Conservation (phyloP, 257 asterid genomes). For the Eustoma russellianum region DNA sequence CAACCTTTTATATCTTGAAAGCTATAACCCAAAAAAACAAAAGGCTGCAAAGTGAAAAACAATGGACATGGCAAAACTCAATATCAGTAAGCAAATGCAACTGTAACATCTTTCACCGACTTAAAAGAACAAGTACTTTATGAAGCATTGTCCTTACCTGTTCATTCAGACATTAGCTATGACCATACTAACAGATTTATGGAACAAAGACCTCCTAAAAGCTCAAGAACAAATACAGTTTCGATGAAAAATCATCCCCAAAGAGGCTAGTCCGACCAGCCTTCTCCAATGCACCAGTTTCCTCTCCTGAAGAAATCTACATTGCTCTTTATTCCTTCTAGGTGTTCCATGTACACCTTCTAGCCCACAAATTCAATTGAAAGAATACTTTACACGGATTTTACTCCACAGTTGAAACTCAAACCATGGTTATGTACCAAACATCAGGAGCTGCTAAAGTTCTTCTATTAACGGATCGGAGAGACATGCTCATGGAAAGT, state of each 20-base stretch:
- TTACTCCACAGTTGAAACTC: not conserved
- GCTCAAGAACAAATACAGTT: not conserved
- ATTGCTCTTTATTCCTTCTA: slow-evolving; percentile 10
- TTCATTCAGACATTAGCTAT: slow-evolving; percentile 2
- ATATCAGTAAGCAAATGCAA: too few species aligned
- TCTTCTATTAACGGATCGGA: too few species aligned
- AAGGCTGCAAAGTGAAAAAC: too few species aligned
- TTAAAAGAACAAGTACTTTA: not conserved
- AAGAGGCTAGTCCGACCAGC: not conserved
- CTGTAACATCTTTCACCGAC: too few species aligned
- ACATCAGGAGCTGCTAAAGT: too few species aligned
- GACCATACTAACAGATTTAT: not conserved
- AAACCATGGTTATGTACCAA: not conserved
- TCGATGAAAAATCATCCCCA: too few species aligned
- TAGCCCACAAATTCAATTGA: not conserved
- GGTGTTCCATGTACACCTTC: slow-evolving; percentile 6
- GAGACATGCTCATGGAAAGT: too few species aligned
- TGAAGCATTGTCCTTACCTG: not conserved
- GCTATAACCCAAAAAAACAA: too few species aligned
- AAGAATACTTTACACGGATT: not conserved
- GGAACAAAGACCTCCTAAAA: not conserved
- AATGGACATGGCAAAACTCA: too few species aligned
- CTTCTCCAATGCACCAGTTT: not conserved
- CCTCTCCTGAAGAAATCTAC: not conserved
- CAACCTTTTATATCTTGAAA: too few species aligned